Percentiles rank a stretch among this genome's conserved stretches.
phyloP scores from a whole-genome alignment of 1,284 basidiomycete genomes.

The Paramarasmius palmivorus region DNA sequence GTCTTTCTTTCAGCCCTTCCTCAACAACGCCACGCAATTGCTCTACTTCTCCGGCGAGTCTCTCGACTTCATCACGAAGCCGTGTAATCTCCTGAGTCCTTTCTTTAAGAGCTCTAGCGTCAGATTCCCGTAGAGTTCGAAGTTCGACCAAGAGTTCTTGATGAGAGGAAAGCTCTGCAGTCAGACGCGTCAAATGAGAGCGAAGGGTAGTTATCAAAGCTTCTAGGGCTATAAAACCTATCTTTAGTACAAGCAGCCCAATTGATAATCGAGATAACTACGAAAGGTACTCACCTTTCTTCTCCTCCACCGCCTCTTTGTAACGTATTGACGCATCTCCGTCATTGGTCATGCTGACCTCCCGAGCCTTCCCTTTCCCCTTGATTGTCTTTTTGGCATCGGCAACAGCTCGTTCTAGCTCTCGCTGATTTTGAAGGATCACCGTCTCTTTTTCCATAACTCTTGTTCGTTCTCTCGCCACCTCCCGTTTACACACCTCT shows the following conservation, averaged over 20 bases:
- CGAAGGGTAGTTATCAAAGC: slow-evolving; percentile 72
- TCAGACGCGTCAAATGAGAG: slow-evolving; percentile 73
- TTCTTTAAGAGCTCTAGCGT: slow-evolving; percentile 57
- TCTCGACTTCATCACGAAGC: slow-evolving; percentile 69
- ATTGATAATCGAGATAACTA: neutral
- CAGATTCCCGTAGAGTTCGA: slow-evolving; percentile 61
- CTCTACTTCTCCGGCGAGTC: slow-evolving; percentile 78
- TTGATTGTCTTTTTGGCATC: slow-evolving; percentile 24
- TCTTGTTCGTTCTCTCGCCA: slow-evolving; percentile 62
- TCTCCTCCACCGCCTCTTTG: slow-evolving; percentile 77
- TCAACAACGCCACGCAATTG: slow-evolving; percentile 82
- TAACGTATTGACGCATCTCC: slow-evolving; percentile 52
- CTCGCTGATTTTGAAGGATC: slow-evolving; percentile 36
- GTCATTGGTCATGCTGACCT: slow-evolving; percentile 31
- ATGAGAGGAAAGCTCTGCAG: slow-evolving; percentile 74
- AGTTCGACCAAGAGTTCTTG: slow-evolving; percentile 67
- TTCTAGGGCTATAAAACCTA: slow-evolving; percentile 87
- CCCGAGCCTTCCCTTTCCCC: slow-evolving; percentile 37
- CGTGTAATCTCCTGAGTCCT: slow-evolving; percentile 63
- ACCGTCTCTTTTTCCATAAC: slow-evolving; percentile 55
- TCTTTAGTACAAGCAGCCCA: slow-evolving; percentile 11
- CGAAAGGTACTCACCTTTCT: slow-evolving; percentile 68
- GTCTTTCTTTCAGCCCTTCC: slow-evolving; percentile 74
- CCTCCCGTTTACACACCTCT: slow-evolving; percentile 73
- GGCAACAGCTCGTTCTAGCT: slow-evolving; percentile 22